Evolutionary conservation across 495 filamentous ascomycete species (phyloP).

Genomic region (Hypoxylon fragiforme): DNA sequence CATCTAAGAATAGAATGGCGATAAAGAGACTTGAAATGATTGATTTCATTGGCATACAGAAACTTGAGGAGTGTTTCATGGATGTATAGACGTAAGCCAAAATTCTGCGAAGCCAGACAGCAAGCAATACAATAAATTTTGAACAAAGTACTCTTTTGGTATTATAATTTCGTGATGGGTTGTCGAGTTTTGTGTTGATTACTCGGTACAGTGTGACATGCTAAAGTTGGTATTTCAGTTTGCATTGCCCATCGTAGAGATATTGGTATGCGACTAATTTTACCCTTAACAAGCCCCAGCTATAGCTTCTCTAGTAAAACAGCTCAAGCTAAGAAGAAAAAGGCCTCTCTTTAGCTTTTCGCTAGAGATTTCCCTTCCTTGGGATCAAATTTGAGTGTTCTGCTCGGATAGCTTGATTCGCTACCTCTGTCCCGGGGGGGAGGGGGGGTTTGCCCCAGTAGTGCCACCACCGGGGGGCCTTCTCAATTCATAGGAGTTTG

Average conservation of each 20-base stretch:
- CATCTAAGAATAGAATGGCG: slow-evolving; percentile 58
- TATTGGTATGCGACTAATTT: too few species aligned
- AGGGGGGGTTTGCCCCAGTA: too few species aligned
- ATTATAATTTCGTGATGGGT: too few species aligned
- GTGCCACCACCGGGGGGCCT: too few species aligned
- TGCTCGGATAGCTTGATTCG: too few species aligned
- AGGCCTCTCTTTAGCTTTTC: not conserved
- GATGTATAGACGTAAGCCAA: slow-evolving; percentile 33
- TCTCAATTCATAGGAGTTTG: too few species aligned
- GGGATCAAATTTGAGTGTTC: not conserved
- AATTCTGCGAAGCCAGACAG: slow-evolving; percentile 20
- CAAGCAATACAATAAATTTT: slow-evolving; percentile 24
- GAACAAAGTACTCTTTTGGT: not conserved
- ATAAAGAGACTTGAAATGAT: slow-evolving; percentile 20
- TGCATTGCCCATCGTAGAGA: too few species aligned
- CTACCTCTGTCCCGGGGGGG: too few species aligned
- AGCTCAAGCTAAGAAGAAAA: not conserved
- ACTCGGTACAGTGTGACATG: not conserved
- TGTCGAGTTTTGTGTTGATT: too few species aligned
- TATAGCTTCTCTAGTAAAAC: not conserved
- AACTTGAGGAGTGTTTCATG: slow-evolving; percentile 20
- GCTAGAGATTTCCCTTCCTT: not conserved
- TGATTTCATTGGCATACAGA: slow-evolving; percentile 25
- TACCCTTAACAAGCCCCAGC: too few species aligned
- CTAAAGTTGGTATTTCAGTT: too few species aligned